Evolutionary conservation across 2,329 filamentous ascomycete genomes (phyloP), one percentile per base, ranked within the genome.

Genomic region (Neonectria sp.): DNA sequence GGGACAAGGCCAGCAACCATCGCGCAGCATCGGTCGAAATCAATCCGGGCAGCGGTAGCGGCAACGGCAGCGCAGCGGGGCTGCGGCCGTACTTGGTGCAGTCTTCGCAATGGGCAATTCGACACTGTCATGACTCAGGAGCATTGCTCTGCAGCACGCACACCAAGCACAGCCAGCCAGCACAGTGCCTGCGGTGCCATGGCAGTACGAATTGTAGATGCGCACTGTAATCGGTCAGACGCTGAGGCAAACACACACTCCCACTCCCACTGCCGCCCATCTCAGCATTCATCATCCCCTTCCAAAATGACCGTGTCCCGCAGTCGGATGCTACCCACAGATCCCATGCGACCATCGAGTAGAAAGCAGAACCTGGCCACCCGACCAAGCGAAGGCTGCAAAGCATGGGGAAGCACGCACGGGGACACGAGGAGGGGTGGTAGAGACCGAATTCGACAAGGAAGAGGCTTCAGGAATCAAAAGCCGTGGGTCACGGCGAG

Each of bases 271-370:
- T 40, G 37, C 37, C 59, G 53, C 60, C 58, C 56, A 65, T 72
- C 64, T 55, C 53, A 35, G 63, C 56, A 63, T 60, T 49, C 65
- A 71, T 62, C 67, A 57, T 73, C 70, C 60, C 52, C 37, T 40
- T 49, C 65, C 53, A 46, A 58, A 49, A 67, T 67, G 63, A 61
- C 63, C 58, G 53, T 43, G 63, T 65, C 63, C 64, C 64, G 59
- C 64, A 58, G 65, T 71, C 56, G 69, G 65, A 73, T 73, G 67
- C 67, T 71, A 68, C 67, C 72, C 64, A 64, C 63, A 65, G 60
- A 73, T 52, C 49, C 65, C 63, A 71, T 71, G 60, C 69, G 61
- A 57, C 61, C 62, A 55, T 57, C 52, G 55, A 21, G 55, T 55
- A 65, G 66, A 45, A 53, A 55, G 48, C 68, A 68, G 65, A 65